phyloP scores from a whole-genome alignment of 371 early-diverging fungal species.

The Lichtheimia ornata region DNA sequence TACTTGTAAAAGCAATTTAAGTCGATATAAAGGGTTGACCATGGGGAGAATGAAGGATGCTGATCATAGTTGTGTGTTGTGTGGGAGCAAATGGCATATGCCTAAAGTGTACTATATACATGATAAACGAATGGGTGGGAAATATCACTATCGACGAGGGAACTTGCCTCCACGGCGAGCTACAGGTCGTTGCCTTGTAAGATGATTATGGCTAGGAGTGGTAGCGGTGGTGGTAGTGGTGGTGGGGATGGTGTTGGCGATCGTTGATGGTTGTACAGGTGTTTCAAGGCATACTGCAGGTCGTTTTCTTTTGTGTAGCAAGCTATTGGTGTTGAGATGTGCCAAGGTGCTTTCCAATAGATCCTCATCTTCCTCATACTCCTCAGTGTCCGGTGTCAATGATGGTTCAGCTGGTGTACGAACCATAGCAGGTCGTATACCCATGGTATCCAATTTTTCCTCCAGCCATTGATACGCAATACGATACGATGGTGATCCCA shows the following conservation, averaged over 20 bases:
- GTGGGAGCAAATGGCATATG: neutral
- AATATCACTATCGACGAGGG: neutral
- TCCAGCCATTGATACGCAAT: slow-evolving; percentile 5
- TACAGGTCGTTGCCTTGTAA: neutral
- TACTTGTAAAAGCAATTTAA: too few relatives aligned
- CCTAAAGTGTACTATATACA: neutral
- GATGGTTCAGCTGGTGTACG: neutral
- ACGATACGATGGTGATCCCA: neutral
- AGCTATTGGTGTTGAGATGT: neutral
- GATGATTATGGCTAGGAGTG: too few relatives aligned
- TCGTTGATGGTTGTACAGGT: neutral
- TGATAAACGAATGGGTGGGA: neutral
- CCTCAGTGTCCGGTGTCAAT: neutral
- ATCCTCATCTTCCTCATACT: slow-evolving; percentile 6
- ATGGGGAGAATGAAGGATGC: too few relatives aligned
- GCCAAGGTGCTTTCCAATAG: neutral
- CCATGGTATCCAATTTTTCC: neutral
- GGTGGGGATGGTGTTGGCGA: neutral
- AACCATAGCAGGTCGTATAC: neutral
- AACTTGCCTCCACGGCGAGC: slow-evolving; percentile 5
- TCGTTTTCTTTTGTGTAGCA: neutral
- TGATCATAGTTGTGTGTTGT: too few relatives aligned
- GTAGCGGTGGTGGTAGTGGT: neutral
- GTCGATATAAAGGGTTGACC: too few relatives aligned
- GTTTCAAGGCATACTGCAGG: neutral